phyloP scores from a whole-genome alignment of 306 rosid genomes.

The Sesbania bispinosa region DNA sequence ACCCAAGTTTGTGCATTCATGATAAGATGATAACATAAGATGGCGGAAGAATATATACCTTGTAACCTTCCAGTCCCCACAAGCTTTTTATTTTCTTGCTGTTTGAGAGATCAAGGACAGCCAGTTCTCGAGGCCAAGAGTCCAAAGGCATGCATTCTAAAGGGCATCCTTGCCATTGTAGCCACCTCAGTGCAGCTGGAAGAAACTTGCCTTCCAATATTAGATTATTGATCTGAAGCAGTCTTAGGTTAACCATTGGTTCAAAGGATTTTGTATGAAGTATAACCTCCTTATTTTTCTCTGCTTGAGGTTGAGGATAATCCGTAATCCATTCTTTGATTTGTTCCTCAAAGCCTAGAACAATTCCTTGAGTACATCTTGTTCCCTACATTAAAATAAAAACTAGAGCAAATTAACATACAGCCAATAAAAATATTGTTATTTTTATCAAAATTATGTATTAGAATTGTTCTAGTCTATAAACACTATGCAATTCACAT shows the following conservation, averaged over 20 bases:
- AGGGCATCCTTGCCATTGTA: constrained; percentile 68
- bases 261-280: constrained; percentile 37
- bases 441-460: background rate
- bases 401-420: background rate
- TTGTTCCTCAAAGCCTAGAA: constrained; percentile 38
- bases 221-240: constrained; percentile 56
- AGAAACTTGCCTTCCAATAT: constrained; percentile 47
- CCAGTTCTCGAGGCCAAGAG: constrained; percentile 41
- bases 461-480: background rate
- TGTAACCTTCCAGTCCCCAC: constrained; percentile 21
- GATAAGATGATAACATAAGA: background rate
- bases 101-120: constrained; percentile 59
- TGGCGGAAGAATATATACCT: constrained; percentile 32
- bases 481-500: background rate
- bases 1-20: too few species aligned
- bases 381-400: constrained; percentile 34
- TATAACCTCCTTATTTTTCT: constrained; percentile 18
- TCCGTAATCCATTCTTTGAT: constrained; percentile 7
- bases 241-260: constrained; percentile 43
- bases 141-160: constrained; percentile 38
- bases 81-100: constrained; percentile 38
- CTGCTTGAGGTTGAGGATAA: constrained; percentile 19
- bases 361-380: constrained; percentile 41
- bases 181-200: constrained; percentile 59
- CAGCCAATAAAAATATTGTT: background rate